Conservation (phyloP, 495 filamentous ascomycete genomes). For the Lophiostoma macrostomum region DNA sequence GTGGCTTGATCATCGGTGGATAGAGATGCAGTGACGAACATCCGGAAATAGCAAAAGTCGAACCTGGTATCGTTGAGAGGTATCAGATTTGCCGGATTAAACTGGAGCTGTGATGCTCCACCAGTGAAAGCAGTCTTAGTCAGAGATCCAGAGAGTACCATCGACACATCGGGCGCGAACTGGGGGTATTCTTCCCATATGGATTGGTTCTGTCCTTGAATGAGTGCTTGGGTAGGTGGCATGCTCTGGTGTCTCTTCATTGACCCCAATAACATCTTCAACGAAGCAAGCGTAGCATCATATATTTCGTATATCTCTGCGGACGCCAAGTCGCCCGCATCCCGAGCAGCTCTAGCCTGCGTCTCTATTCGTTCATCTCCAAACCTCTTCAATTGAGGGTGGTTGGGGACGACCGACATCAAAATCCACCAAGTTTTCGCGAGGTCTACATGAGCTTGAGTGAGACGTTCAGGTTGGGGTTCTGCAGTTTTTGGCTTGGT, state of each 20-base stretch:
- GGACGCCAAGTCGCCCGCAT: constrained; percentile 49
- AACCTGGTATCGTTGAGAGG: constrained; percentile 67
- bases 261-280: constrained; percentile 71
- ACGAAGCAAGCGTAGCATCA: constrained; percentile 55
- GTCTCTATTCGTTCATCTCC: constrained; percentile 48
- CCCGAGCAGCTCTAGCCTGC: constrained; percentile 45
- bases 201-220: constrained; percentile 64
- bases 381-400: constrained; percentile 42
- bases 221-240: constrained; percentile 55
- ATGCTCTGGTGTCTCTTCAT: constrained; percentile 80
- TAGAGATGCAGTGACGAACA: constrained; percentile 66
- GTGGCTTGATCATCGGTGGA: constrained; percentile 64
- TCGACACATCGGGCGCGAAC: constrained; percentile 63
- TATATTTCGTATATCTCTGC: constrained; percentile 53
- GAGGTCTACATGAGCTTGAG: constrained; percentile 60
- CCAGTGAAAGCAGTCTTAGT: constrained; percentile 49
- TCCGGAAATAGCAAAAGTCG: constrained; percentile 70
- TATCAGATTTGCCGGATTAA: constrained; percentile 61
- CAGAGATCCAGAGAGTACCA: constrained; percentile 61
- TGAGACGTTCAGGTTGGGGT: constrained; percentile 30
- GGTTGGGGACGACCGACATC: constrained; percentile 54
- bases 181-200: constrained; percentile 74
- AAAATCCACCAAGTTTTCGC: constrained; percentile 81
- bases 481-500: constrained; percentile 48
- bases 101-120: constrained; percentile 35